Base-by-base conservation (phyloP, 2,329 filamentous ascomycete genomes). In the Talaromyces albobiverticillius region DNA sequence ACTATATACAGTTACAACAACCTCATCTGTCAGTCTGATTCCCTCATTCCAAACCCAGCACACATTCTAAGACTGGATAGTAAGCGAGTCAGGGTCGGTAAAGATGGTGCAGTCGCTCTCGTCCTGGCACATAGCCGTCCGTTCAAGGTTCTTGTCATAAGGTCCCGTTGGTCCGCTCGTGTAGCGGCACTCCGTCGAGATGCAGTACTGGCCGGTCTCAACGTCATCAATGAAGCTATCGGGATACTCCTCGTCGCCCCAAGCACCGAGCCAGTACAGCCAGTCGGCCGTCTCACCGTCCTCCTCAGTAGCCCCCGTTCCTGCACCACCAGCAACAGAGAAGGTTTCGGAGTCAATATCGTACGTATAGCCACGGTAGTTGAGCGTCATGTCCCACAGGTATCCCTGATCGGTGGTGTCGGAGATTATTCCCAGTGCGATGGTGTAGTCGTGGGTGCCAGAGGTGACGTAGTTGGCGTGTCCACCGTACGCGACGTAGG, bases 51-150 rank as follows among this genome's bases (percentile, higher is more conserved):
- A n/a, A n/a, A n/a, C n/a, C n/a, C n/a, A n/a, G n/a, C n/a, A n/a
- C n/a, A n/a, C n/a, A n/a, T n/a, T n/a, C n/a, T n/a, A n/a, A n/a
- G n/a, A n/a, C n/a, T n/a, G n/a, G n/a, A n/a, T n/a, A n/a, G n/a
- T n/a, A n/a, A n/a, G n/a, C n/a, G n/a, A n/a, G n/a, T n/a, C n/a
- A n/a, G n/a, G n/a, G n/a, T n/a, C n/a, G n/a, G n/a, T n/a, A 64
- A 71, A 20, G 71, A 70, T 46, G 5, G 38, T 46, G 20, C 50
- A 53, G 16, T 25, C 18, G 36, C 18, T 18, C 16, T 43, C 41
- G 18, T 23, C 46, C 20, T 53, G 13, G n/a, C 50, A 53, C 42
- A 53, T 18, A 5, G 50, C 31, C 22, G 50, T 40, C 10, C 50
- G 50, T 10, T 16, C 41, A 16, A 53, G 31, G 25, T 53, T 53